Evolutionary conservation across 495 filamentous ascomycete species (phyloP), one percentile per base, ranked within the genome.

Genomic region (Aspergillus funiculosus): DNA sequence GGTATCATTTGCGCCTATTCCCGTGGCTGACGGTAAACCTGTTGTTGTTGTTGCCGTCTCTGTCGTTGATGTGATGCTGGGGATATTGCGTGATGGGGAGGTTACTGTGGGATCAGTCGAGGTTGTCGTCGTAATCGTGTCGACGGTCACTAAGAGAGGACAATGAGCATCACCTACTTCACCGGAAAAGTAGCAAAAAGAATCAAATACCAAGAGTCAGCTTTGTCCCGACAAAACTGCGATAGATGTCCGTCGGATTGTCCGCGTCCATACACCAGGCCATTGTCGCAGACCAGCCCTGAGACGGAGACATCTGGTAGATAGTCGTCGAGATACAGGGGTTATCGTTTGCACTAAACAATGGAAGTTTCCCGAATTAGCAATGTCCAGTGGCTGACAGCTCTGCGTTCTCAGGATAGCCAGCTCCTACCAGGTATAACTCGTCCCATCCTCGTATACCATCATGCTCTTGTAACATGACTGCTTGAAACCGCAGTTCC

Each of bases 241-340:
- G 14, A 38, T 38, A 46, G 2, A 46, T 6, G 8, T 22, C 21
- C 4, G 15, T 24, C 13, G 34, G 32, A 15, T 38, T 22, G 6
- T 46, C 32, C 6, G 15, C 1, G 14, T 46, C 43, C 20, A 38
- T 29, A 24, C 43, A 46, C 43, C 43, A 46, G 9, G 43, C 32
- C 43, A 46, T 46, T 4, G 34, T 46, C 2, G 43, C 43, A 6
- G 20, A 27, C 43, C 32, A 37, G 2, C 43, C 43, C 4, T 20
- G 6, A 4, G 22, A 21, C 15, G 32, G 43, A 0, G 25, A 6
- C 3, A 2, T 15, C 24, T 46, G 43, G 24, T 29, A 46, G 3
- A 46, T n/a, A 2, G 43, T 46, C 4, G 43, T 46, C 17, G 5
- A 11, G 14, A 46, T 15, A 18, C 43, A 46, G 0, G 43, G 32